Base-by-base conservation (phyloP, 2,329 filamentous ascomycete genomes). In the Botrytis medusae region DNA sequence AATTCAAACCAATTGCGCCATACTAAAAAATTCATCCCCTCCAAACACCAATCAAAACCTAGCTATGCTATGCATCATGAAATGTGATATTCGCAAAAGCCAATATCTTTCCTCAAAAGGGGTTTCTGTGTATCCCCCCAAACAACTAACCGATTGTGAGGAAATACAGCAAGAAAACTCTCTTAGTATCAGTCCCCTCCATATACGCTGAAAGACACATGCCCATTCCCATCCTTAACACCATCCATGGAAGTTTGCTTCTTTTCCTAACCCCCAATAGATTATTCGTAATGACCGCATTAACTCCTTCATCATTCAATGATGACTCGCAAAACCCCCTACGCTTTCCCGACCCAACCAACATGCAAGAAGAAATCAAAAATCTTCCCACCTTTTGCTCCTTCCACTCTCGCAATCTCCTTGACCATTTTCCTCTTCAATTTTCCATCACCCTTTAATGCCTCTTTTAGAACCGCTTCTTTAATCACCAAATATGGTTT, bases 401-500 rank as follows among this genome's bases (percentile, higher is more conserved):
- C 89, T 79, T 98, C 95, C 70, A 98, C 88, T 81, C 90, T 83
- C 80, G 92, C 95, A 40, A 98, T 91, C 80, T 97, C 93, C 80
- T 92, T 93, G 2, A 94, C 94, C 78, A 95, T 91, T 84, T 98
- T 98, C 87, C 96, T 97, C 86, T 97, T 98, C 12, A 99, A 84
- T 20, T 87, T 89, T 1, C 96, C 96, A 74, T 96, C 95, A 74
- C 91, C 91, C 83, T 95, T 96, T 81, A 97, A 89, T 0, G 95
- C 93, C 81, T 98, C 95, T 79, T 93, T 93, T 70, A 98, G 83
- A n/a, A 98, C 86, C 75, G 93, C 91, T 81, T 98, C 94, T 83
- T 99, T 99, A 83, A 98, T 94, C 80, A 94, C 94, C 8, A 98
- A 83, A 82, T 98, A 99, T 1, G 96, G 93, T 84, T 99, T 99